These are phyloP conservation scores for Porodaedalea pini DNA, from an alignment of 1,284 basidiomycete genomes.

Conservation along the genomic window DNA sequence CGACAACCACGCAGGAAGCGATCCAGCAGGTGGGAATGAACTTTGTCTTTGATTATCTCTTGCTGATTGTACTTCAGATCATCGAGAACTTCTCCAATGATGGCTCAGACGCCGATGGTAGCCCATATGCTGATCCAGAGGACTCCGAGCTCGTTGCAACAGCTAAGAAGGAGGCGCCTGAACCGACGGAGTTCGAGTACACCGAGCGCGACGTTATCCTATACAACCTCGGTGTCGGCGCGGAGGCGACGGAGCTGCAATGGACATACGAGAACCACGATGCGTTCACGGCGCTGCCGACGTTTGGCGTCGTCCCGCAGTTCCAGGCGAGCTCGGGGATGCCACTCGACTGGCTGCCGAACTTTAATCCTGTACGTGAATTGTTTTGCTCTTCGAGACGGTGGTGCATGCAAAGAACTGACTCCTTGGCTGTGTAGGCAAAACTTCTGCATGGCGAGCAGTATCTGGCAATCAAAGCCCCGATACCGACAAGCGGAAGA, in stretches of 20 bases:
- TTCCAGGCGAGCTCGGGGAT: conserved; percentile 66
- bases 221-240: conserved; percentile 96
- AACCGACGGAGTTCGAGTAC: conserved; percentile 68
- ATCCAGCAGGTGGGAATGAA: conserved; percentile 53
- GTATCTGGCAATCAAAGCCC: conserved; percentile 84
- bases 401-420: conserved; percentile 5
- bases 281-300: conserved; percentile 83
- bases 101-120: conserved; percentile 34
- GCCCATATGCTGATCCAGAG: conserved; percentile 72
- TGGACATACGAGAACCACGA: conserved; percentile 92
- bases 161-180: conserved; percentile 67
- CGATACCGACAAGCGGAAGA: conserved; percentile 86
- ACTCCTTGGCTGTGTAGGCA: conserved; percentile 46
- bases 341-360: conserved; percentile 84
- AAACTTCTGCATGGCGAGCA: conserved; percentile 99
- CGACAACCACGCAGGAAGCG: conserved; percentile 67
- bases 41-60: neutral
- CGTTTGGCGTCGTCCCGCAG: conserved; percentile 96
- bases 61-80: conserved; percentile 39
- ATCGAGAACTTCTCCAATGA: conserved; percentile 81
- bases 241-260: conserved; percentile 87
- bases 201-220: conserved; percentile 90
- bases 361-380: conserved; percentile 81
- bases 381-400: conserved; percentile 26
- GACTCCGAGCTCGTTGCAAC: conserved; percentile 82